Percentiles rank a stretch among this genome's conserved stretches.
Conservation (phyloP, 768 basidiomycete species). For the Leucogyrophana mollusca region DNA sequence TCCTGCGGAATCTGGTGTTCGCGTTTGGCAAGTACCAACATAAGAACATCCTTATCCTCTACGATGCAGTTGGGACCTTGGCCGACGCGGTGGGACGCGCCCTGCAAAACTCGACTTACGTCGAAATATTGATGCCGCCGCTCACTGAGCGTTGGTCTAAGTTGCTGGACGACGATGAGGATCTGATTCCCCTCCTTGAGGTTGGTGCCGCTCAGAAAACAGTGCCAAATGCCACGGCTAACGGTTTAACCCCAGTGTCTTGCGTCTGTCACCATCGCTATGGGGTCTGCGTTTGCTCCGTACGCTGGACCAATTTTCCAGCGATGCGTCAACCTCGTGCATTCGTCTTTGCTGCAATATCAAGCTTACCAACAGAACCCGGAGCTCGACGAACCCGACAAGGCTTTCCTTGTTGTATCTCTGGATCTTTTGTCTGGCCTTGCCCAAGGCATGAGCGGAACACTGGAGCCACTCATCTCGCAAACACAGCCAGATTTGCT, state of each 20-base stretch:
- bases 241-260: slow-evolving; percentile 65
- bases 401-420: slow-evolving; percentile 96
- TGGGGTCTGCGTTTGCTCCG: slow-evolving; percentile 83
- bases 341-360: slow-evolving; percentile 78
- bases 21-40: slow-evolving; percentile 99
- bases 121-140: slow-evolving; percentile 97
- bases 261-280: slow-evolving; percentile 95
- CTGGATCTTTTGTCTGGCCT: slow-evolving; percentile 96
- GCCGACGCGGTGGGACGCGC: slow-evolving; percentile 94
- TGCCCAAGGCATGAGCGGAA: slow-evolving; percentile 87
- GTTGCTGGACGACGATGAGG: slow-evolving; percentile 86
- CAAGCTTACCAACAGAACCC: slow-evolving; percentile 87
- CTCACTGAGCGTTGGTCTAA: slow-evolving; percentile 88
- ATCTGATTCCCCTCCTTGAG: slow-evolving; percentile 93
- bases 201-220: too few relatives aligned
- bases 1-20: slow-evolving; percentile 90
- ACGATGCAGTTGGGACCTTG: slow-evolving; percentile 97
- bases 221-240: too few relatives aligned
- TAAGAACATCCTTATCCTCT: slow-evolving; percentile 97
- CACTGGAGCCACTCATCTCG: slow-evolving; percentile 71
- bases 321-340: slow-evolving; percentile 85
- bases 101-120: slow-evolving; percentile 79
- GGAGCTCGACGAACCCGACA: slow-evolving; percentile 92
- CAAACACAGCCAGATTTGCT: slow-evolving; percentile 76
- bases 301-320: slow-evolving; percentile 93